These are phyloP conservation scores for Phytopythium oedochilum DNA, from an alignment of 352 stramenopile species.

Conservation along the genomic window DNA sequence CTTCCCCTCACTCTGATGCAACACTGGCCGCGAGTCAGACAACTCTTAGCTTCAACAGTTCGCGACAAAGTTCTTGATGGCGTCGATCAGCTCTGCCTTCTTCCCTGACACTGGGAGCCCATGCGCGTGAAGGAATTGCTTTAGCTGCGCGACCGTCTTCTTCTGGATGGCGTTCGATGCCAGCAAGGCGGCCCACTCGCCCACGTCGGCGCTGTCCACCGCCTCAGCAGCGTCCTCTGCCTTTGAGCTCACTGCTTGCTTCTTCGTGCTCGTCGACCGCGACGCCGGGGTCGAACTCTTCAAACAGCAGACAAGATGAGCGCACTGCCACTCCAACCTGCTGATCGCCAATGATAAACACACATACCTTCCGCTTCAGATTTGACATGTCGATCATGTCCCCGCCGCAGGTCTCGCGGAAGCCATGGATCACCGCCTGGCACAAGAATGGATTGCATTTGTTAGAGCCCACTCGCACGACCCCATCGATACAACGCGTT, in stretches of 20 bases:
- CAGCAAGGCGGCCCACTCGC: constrained; percentile 44
- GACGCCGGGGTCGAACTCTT: constrained; percentile 22
- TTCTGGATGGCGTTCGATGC: constrained; percentile 52
- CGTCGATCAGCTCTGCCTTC: constrained; percentile 64
- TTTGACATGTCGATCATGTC: constrained; percentile 43
- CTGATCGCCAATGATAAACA: background rate
- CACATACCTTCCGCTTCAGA: constrained; percentile 46
- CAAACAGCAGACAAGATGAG: background rate
- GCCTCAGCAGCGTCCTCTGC: constrained; percentile 15
- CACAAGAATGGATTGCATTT: background rate
- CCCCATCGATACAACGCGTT: background rate
- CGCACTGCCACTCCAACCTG: background rate
- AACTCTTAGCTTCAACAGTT: too few relatives aligned
- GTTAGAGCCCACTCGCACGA: background rate
- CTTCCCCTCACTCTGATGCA: too few relatives aligned
- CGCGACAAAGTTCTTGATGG: constrained; percentile 40
- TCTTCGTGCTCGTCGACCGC: constrained; percentile 33
- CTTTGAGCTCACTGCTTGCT: constrained; percentile 19
- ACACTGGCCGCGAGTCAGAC: too few relatives aligned
- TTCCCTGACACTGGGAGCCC: constrained; percentile 31
- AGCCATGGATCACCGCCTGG: constrained; percentile 41
- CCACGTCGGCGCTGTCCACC: constrained; percentile 37
- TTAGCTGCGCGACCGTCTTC: constrained; percentile 69
- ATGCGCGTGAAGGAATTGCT: constrained; percentile 57
- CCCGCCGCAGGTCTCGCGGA: constrained; percentile 42